These are phyloP conservation scores for Colletotrichum brevisporum DNA, from an alignment of 2,329 filamentous ascomycete species.

Conservation along the genomic window DNA sequence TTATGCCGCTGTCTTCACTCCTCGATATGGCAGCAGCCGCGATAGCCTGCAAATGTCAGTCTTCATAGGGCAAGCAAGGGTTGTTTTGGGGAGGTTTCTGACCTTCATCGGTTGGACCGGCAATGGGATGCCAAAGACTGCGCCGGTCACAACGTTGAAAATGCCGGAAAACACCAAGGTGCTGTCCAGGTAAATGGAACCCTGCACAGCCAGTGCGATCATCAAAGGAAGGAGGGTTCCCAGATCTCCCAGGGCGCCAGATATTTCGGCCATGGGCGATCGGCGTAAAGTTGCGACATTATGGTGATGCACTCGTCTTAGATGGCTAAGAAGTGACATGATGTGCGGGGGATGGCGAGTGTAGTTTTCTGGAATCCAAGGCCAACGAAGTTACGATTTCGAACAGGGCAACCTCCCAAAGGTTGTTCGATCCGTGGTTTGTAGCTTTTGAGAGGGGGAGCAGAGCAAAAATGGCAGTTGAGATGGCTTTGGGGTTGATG, in stretches of 20 bases:
- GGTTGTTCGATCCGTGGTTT: background rate
- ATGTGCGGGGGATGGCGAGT: constrained; percentile 4
- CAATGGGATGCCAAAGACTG: constrained; percentile 87
- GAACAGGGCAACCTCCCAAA: background rate
- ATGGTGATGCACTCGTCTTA: constrained; percentile 55
- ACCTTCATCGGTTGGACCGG: constrained; percentile 91
- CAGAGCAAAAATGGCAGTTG: background rate
- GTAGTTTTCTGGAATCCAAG: background rate
- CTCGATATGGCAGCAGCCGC: constrained; percentile 88
- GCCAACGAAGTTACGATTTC: background rate
- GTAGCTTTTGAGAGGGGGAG: background rate
- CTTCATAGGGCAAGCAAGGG: background rate
- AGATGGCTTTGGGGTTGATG: background rate
- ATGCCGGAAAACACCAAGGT: constrained; percentile 91
- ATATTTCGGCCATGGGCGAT: constrained; percentile 78
- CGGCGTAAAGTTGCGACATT: constrained; percentile 64
- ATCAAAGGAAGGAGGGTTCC: constrained; percentile 92
- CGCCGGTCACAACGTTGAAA: constrained; percentile 87
- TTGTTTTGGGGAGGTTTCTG: background rate
- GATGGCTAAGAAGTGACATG: constrained; percentile 35
- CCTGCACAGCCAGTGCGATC: constrained; percentile 84
- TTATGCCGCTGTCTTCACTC: constrained; percentile 63
- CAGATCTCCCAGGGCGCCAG: constrained; percentile 88
- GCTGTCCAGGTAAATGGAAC: constrained; percentile 83
- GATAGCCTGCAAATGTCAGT: constrained; percentile 72